Evolutionary conservation across 1,139 yeast species (phyloP).

Genomic region (Pichia sp.): DNA sequence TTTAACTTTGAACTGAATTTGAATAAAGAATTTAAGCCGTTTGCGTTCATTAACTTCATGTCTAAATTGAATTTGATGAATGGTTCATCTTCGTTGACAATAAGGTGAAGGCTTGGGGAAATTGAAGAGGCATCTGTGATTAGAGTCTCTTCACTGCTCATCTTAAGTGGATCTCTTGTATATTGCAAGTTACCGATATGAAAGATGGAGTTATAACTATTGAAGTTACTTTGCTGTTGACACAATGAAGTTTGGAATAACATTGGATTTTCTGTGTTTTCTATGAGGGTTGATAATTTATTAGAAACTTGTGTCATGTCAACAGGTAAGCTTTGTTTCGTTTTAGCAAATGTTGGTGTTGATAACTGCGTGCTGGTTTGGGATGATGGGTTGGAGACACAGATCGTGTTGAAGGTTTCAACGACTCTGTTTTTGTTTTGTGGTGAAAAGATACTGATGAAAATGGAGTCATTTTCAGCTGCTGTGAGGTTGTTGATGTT

Average conservation of each 20-base stretch:
- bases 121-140: background rate
- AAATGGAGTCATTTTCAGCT: slow-evolving; percentile 12
- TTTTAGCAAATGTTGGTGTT: slow-evolving; percentile 6
- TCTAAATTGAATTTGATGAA: slow-evolving; percentile 24
- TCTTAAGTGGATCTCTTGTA: slow-evolving; percentile 24
- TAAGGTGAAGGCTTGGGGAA: slow-evolving; percentile 14
- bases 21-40: slow-evolving; percentile 6
- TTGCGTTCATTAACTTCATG: slow-evolving; percentile 14
- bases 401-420: slow-evolving; percentile 26
- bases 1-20: slow-evolving; percentile 13
- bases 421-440: slow-evolving; percentile 23
- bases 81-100: slow-evolving; percentile 29
- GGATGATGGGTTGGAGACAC: slow-evolving; percentile 13
- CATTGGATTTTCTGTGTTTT: slow-evolving; percentile 2
- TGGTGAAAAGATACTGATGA: slow-evolving; percentile 28
- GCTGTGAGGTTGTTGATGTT: slow-evolving; percentile 6
- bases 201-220: slow-evolving; percentile 18
- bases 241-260: slow-evolving; percentile 7
- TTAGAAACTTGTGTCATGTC: slow-evolving; percentile 18
- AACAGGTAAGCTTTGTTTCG: slow-evolving; percentile 1
- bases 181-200: slow-evolving; percentile 23
- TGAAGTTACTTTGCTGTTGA: background rate
- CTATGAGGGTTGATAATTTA: slow-evolving; percentile 11
- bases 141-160: background rate
- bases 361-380: background rate